Evolutionary conservation across 1,284 basidiomycete species (phyloP), one percentile per base, ranked within the genome.

Genomic region (Ceratobasidium papillatum): DNA sequence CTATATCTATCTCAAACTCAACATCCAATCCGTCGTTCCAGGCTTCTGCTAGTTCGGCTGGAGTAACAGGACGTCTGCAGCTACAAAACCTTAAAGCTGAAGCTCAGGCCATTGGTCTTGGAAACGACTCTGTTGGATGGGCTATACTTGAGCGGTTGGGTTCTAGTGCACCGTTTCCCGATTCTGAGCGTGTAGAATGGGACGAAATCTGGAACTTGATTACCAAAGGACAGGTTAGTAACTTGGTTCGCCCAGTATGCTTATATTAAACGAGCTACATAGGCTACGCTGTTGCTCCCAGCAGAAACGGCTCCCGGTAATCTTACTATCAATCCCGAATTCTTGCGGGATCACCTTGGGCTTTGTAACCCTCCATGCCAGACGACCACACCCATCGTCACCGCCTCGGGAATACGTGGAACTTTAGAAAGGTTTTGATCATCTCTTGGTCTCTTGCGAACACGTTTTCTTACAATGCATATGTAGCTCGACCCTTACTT

Each of bases 241-340:
- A 19, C 71, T 22, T 51, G 27, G 41, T 61, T 63, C 41, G 49
- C 47, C 41, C 14, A 73, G 66, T 63, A 1, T 41, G 36, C 51
- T 56, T 32, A 58, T 9, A 54, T 27, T 64, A 59, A 63, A 52
- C 47, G 73, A 63, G 62, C 41, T 25, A 36, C 64, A 0, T 78
- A 95, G 93, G 93, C 92, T 1, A 91, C 92, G 0, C 80, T 97
- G 27, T 82, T 96, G 25, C 84, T 96, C 1, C 95, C 95, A 0
- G 81, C 88, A 0, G 90, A 93, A 66, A 84, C 82, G 0, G 80
- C 82, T 0, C 81, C 82, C 0, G 74, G 62, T 79, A 86, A 76
- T 74, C 68, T 8, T 82, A 82, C 82, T 76, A 87, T 95, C 77
- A 93, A 90, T 0, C 84, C 89, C 0, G 93, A 92, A 22, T 90